These are phyloP conservation scores for Tanacetum coccineum DNA, from an alignment of 129 eudicot genomes.

Conservation along the genomic window DNA sequence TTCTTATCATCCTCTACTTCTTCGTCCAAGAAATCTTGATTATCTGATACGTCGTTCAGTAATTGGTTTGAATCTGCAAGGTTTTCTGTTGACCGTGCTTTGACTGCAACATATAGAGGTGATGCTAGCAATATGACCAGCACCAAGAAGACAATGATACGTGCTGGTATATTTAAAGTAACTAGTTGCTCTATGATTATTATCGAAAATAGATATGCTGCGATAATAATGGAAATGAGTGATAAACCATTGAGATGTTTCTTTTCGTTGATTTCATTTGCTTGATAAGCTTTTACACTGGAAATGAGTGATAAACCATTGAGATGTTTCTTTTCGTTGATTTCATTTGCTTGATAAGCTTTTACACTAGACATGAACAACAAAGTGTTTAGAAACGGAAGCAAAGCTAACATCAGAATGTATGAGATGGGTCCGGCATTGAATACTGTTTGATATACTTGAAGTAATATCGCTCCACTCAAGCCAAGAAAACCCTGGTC, in stretches of 20 bases:
- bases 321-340: slow-evolving; percentile 55
- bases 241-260: slow-evolving; percentile 57
- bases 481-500: slow-evolving; percentile 77
- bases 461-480: slow-evolving; percentile 80
- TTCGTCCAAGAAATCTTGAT: slow-evolving; percentile 17
- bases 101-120: slow-evolving; percentile 48
- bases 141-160: slow-evolving; percentile 29
- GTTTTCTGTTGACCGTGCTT: slow-evolving; percentile 39
- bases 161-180: slow-evolving; percentile 34
- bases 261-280: slow-evolving; percentile 48
- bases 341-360: slow-evolving; percentile 33
- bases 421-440: slow-evolving; percentile 44
- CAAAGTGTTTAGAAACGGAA: slow-evolving; percentile 59
- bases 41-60: slow-evolving; percentile 26
- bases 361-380: slow-evolving; percentile 57
- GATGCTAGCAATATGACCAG: slow-evolving; percentile 57
- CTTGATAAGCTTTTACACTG: slow-evolving; percentile 40
- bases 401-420: slow-evolving; percentile 54
- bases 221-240: slow-evolving; percentile 42
- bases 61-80: slow-evolving; percentile 27
- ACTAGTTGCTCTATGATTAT: slow-evolving; percentile 45
- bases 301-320: slow-evolving; percentile 63
- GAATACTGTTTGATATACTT: slow-evolving; percentile 62
- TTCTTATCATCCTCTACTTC: slow-evolving; percentile 30
- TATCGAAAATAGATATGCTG: slow-evolving; percentile 56